Evolutionary conservation across 164 flowering plant species (phyloP).

Genomic region (Vitis labrusca): DNA sequence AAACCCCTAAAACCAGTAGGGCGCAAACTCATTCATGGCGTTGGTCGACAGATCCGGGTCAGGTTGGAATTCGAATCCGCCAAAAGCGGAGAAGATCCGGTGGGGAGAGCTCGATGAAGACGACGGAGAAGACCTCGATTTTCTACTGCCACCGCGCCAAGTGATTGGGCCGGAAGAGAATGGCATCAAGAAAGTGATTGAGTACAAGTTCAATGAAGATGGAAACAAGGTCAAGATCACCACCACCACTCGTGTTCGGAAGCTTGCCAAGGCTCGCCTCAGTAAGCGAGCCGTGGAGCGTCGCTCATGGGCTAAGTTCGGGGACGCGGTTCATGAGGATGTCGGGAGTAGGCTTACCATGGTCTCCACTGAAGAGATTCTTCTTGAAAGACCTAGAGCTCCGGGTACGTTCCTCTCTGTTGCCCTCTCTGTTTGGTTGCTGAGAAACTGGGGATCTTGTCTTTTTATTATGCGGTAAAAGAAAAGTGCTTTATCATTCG

Average conservation of each 20-base stretch:
- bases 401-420: slow-evolving; percentile 47
- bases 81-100: slow-evolving; percentile 32
- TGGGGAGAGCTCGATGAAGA: slow-evolving; percentile 81
- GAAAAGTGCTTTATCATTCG: too few relatives aligned
- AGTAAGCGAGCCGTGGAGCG: slow-evolving; percentile 81
- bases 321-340: slow-evolving; percentile 76
- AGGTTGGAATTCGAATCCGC: background rate
- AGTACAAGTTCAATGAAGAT: slow-evolving; percentile 74
- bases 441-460: background rate
- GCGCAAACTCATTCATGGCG: background rate
- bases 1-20: background rate
- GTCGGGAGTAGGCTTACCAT: slow-evolving; percentile 65
- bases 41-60: slow-evolving; percentile 7
- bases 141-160: slow-evolving; percentile 66
- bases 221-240: slow-evolving; percentile 77
- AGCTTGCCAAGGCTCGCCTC: slow-evolving; percentile 72
- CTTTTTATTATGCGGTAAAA: too few relatives aligned
- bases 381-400: slow-evolving; percentile 77
- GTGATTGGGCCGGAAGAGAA: slow-evolving; percentile 79
- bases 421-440: background rate
- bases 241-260: slow-evolving; percentile 66
- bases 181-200: slow-evolving; percentile 73
- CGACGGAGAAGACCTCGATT: slow-evolving; percentile 73
- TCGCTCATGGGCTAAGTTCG: slow-evolving; percentile 79
- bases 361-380: slow-evolving; percentile 87